Base-by-base conservation (phyloP, 2,329 filamentous ascomycete genomes). In the Microdochium trichocladiopsis region DNA sequence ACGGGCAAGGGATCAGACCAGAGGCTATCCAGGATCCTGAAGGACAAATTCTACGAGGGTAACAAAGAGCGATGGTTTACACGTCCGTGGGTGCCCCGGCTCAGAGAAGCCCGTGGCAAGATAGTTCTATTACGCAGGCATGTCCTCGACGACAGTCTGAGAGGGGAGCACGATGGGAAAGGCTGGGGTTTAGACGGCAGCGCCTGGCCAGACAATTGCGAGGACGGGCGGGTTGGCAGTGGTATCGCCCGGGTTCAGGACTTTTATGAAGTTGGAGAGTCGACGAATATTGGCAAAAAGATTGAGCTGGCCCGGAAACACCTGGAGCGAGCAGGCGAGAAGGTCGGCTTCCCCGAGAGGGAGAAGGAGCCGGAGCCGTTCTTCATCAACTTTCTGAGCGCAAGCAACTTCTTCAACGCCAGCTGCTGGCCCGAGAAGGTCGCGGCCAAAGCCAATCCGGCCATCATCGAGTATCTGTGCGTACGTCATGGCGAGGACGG, bases 391-490 rank as follows among this genome's bases (percentile, higher is more conserved):
- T 97, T 96, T 66, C 69, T 96, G 56, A 90, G 80, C 59, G 94
- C 87, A 1, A 93, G 87, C 68, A 96, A 96, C 72, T 97, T 97
- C 74, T 97, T 93, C 84, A 92, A 90, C 58, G 77, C 86, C 1
- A 84, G 82, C 52, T 96, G 91, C 69, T 99, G 94, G 94, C 94
- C 94, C 0, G 92, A 96, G 69, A 86, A 82, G 63, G 90, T 99
- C 66, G 93, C 94, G 1, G 86, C 83, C 21, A 90, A 88, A 72
- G 78, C 96, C 49, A 97, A 97, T 72, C 88, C 92, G 18, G 84
- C 86, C 2, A 79, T 84, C 51, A 66, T 84, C 53, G 80, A 84
- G 60, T 82, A 84, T 63, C 67, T 86, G 25, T 86, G 82, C 64
- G 69, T 74, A 57, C 70, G 69, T 12, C 83, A 86, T 63, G 79